Evolutionary conservation across 164 flowering plant species (phyloP), one percentile per base, ranked within the genome.

Genomic region (Umbellularia californica): DNA sequence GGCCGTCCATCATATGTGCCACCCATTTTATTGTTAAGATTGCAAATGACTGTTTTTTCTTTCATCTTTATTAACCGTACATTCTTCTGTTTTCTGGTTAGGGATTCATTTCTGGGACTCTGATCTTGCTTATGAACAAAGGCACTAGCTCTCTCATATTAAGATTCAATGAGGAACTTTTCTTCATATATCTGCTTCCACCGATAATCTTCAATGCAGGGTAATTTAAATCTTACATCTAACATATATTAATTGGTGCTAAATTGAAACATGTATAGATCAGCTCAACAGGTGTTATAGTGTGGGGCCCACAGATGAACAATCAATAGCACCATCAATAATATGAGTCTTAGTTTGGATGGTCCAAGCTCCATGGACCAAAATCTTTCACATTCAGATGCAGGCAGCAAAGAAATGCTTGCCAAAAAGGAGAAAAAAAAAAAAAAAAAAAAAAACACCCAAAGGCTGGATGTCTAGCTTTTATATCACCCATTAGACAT

Each of bases 161-260:
- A 6, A 86, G 85, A 68, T 90, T 93, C 65, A 74, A 83, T 74
- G 97, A 93, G 79, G 89, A 93, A 58, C 68, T 95, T 70, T 95
- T 95, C 91, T 93, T 95, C 83, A 90, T 90, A 50, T 93, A 92
- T 78, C 93, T 95, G 58, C 92, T 95, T n/a, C 99, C 99, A 3
- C 98, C 98, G 0, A 93, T 93, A 47, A 93, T 95, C 72, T 95
- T 93, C 79, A 93, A 93, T 86, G 98, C 98, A 6, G 98, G 99
- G 99, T 90, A 81, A 14, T 79, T 82, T 28, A 19, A 4, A 50
- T 2, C 58, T 13, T 51, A 28, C 14, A 41, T 70, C 19, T 0
- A 70, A 5, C 5, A 27, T 50, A 12, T 3, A 5, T 30, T 30
- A 41, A 9, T 41, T 41, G 20, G 7, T 71, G 9, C 63, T 5